phyloP scores from a whole-genome alignment of 2,329 filamentous ascomycete species.

The Cryphonectria nitschkei region DNA sequence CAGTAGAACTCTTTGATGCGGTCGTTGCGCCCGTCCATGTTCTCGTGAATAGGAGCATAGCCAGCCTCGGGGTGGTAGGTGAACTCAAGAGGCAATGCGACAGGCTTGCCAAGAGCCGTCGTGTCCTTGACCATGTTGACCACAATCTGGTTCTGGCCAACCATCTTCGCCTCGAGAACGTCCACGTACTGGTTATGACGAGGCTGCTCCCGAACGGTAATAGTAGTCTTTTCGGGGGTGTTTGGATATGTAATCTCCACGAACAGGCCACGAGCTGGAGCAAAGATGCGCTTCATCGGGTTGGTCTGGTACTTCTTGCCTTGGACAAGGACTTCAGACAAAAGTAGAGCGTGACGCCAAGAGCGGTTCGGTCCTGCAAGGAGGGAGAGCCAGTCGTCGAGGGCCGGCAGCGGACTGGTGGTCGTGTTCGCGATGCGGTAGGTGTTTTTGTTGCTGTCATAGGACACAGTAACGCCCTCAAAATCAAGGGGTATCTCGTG shows the following conservation, averaged over 20 bases:
- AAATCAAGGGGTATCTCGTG: conserved; percentile 73
- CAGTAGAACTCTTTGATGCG: conserved; percentile 99
- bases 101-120: conserved; percentile 79
- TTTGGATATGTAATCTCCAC: conserved; percentile 86
- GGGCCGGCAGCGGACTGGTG: conserved; percentile 72
- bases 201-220: conserved; percentile 85
- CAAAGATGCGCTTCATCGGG: conserved; percentile 89
- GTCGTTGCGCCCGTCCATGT: conserved; percentile 95
- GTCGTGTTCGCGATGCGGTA: conserved; percentile 82
- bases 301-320: conserved; percentile 98
- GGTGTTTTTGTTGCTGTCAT: conserved; percentile 77
- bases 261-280: conserved; percentile 81
- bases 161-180: conserved; percentile 82
- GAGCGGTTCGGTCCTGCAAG: conserved; percentile 84
- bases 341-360: conserved; percentile 94
- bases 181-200: conserved; percentile 84
- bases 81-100: conserved; percentile 85
- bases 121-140: conserved; percentile 93
- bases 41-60: conserved; percentile 95
- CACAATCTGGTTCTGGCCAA: conserved; percentile 76
- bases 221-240: conserved; percentile 79
- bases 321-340: conserved; percentile 90
- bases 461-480: conserved; percentile 82
- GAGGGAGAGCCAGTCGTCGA: conserved; percentile 85
- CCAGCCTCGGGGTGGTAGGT: conserved; percentile 93